These are phyloP conservation scores for Tetrapisispora namnaoensis DNA, from an alignment of 805 yeast genomes.

Conservation along the genomic window DNA sequence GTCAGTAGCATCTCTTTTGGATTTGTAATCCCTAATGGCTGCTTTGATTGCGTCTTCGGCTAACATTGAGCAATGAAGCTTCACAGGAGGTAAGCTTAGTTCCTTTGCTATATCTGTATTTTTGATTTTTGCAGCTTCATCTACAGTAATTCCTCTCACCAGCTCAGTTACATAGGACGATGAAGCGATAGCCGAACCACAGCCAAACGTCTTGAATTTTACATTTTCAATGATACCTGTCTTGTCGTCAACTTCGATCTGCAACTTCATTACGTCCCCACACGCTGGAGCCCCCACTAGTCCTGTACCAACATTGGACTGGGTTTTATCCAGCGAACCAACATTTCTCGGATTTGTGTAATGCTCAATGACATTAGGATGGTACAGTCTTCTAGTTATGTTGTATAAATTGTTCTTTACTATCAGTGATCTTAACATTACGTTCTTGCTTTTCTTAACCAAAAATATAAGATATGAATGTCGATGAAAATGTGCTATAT, in stretches of 20 bases:
- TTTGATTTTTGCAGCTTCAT: conserved; percentile 85
- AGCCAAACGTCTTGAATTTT: conserved; percentile 96
- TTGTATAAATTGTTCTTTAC: conserved; percentile 1
- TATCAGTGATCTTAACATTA: conserved; percentile 1
- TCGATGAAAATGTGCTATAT: no score
- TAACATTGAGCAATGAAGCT: conserved; percentile 96
- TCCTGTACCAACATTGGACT: conserved; percentile 82
- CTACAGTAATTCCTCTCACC: conserved; percentile 87
- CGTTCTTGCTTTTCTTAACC: not conserved
- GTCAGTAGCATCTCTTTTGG: conserved; percentile 46
- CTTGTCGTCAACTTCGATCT: conserved; percentile 81
- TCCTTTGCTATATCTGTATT: conserved; percentile 93
- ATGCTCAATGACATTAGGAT: conserved; percentile 89
- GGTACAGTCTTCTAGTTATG: conserved; percentile 42
- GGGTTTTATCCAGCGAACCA: conserved; percentile 76
- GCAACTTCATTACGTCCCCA: conserved; percentile 97
- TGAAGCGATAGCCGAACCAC: conserved; percentile 96
- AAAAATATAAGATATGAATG: no score
- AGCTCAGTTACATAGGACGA: conserved; percentile 89
- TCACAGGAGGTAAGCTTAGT: conserved; percentile 89
- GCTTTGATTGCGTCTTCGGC: conserved; percentile 98
- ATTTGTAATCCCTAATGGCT: conserved; percentile 87
- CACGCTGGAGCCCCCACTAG: conserved; percentile 98
- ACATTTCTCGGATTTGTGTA: conserved; percentile 94
- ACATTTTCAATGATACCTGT: conserved; percentile 89